Base-by-base conservation (phyloP, 2,329 filamentous ascomycete species). In the Dactylellina drechsleri region DNA sequence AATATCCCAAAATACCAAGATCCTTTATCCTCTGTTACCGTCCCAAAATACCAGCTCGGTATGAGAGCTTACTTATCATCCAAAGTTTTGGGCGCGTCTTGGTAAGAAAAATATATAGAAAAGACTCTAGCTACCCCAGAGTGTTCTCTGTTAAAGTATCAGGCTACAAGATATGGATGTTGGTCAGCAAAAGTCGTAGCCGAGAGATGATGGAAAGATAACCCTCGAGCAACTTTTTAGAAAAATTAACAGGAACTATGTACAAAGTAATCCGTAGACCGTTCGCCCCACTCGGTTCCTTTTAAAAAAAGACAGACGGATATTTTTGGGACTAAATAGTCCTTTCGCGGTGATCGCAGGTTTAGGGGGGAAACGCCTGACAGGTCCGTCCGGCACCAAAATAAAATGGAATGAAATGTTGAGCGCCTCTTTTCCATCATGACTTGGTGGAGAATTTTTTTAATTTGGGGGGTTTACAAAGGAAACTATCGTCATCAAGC, bases 351-450 rank as follows among this genome's bases (percentile, higher is more conserved):
- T 31, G 47, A 52, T 53, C 53, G 54, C 59, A 47, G 40, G 43
- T 61, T 23, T 41, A 57, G 58, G 20, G 23, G 54, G 41, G 59
- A 15, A 45, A 54, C 56, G 68, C 61, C 61, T 73, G 68, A 73
- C 68, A 73, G 68, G 54, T 73, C 68, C 54, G 60, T 73, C 56
- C 61, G 68, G 40, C 20, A 73, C 68, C 68, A 56, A 66, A 28
- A 47, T 23, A 43, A 49, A 61, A 43, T 18, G 31, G 31, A 36
- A 36, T 10, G 31, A 36, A 45, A 66, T 40, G 54, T 52, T 26
- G 54, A 60, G 66, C 60, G 68, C 68, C 60, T 61, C 60, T 60
- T 66, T 18, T 47, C n/a, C 31, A 60, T 73, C 61, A 66, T 57
- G 68, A 66, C 61, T 56, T 23, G 41, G 52, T 54, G 57, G 13